Conservation (phyloP, 257 asterid species). For the Jacaranda mimosifolia region DNA sequence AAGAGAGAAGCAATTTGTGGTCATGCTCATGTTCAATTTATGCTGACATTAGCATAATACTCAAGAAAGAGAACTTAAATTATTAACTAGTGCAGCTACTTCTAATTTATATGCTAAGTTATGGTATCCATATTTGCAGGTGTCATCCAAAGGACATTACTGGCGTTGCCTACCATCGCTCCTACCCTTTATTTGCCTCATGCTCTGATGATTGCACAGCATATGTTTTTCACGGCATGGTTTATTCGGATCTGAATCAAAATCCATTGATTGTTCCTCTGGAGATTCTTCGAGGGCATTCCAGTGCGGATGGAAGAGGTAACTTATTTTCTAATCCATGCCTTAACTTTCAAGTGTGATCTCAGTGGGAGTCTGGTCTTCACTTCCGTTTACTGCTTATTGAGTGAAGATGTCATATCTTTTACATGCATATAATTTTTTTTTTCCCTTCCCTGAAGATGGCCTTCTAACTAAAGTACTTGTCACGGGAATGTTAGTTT, state of each 20-base stretch:
- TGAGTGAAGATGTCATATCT: background rate
- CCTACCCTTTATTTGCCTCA: conserved; percentile 91
- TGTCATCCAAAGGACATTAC: conserved; percentile 86
- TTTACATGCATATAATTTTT: background rate
- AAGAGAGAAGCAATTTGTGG: background rate
- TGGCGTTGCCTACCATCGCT: conserved; percentile 81
- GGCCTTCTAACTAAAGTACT: background rate
- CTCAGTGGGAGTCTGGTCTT: background rate
- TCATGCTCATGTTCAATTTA: background rate
- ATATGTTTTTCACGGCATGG: conserved; percentile 91
- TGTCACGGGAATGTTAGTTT: background rate
- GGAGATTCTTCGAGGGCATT: conserved; percentile 92
- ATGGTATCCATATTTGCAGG: conserved; percentile 50
- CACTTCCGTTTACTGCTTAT: background rate
- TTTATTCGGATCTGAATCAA: conserved; percentile 89
- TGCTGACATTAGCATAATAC: conserved; percentile 14
- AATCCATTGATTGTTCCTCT: conserved; percentile 90
- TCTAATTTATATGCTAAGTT: background rate
- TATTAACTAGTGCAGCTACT: background rate
- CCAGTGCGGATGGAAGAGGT: conserved; percentile 83
- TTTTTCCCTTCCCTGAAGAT: background rate
- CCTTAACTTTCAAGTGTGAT: background rate
- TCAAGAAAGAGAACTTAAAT: background rate
- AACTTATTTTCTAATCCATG: background rate
- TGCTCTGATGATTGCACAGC: conserved; percentile 95